Evolutionary conservation across 495 filamentous ascomycete genomes (phyloP), one percentile per base, ranked within the genome.

Genomic region (Monascus purpureus): DNA sequence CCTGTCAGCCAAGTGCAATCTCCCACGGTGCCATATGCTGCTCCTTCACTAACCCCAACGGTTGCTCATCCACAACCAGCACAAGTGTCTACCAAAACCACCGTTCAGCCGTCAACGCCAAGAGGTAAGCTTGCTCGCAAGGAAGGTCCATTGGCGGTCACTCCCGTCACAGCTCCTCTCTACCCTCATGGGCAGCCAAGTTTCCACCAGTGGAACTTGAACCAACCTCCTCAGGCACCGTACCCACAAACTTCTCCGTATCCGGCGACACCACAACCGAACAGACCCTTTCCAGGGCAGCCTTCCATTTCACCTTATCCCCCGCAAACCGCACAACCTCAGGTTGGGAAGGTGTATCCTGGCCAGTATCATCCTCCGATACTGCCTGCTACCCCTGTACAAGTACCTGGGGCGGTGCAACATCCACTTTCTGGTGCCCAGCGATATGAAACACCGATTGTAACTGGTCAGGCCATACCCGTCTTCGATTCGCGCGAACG

Each of bases 181-280:
- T 42, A 41, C 26, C 47, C 39, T 32, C 47, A 47, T 3, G 44
- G 42, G 8, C 52, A 59, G 30, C 39, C 52, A 14, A 61, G 43
- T 31, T 59, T 63, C 40, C 55, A 61, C 35, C 63, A 64, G 33
- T 59, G 55, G 53, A 47, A 57, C 13, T 45, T 62, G 8, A 52
- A 59, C 28, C 44, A 52, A 26, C 36, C 45, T 31, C 48, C 55
- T n/a, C 49, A 57, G 13, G 53, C 54, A n/a, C 52, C 33, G 6
- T 29, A 39, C 30, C 16, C 32, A 22, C 33, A 17, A n/a, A 7
- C 15, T 15, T 13, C 13, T 32, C 24, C 16, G n/a, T 19, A 18
- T 20, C 17, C 25, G 32, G 35, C 34, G 3, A 18, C 28, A 15
- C 45, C 59, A 23, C 57, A 52, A 22, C 43, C 52, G 31, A 53